Percentiles rank a stretch among this genome's conserved stretches.
Conservation (phyloP, 805 yeast genomes). For the Metschnikowia vanudenii region DNA sequence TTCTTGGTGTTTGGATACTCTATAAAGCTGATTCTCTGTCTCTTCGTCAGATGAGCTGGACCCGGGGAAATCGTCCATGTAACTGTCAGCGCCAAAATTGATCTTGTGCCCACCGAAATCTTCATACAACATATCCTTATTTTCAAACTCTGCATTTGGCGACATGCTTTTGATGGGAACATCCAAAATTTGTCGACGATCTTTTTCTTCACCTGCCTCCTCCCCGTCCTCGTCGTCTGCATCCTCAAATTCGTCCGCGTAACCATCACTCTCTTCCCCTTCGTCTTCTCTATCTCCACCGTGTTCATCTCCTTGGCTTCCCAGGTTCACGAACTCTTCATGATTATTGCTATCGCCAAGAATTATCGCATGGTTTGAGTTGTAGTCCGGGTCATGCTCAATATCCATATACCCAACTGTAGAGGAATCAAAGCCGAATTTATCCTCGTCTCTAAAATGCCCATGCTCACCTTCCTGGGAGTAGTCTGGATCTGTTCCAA, state of each 20-base stretch:
- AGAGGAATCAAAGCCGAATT: slow-evolving; percentile 31
- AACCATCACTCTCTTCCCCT: slow-evolving; percentile 7
- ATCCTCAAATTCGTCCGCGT: slow-evolving; percentile 18
- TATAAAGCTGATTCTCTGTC: slow-evolving; percentile 36
- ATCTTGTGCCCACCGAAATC: slow-evolving; percentile 25
- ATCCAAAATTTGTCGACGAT: slow-evolving; percentile 18
- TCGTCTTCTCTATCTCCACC: slow-evolving; percentile 9
- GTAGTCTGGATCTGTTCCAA: slow-evolving; percentile 43
- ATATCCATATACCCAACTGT: slow-evolving; percentile 40
- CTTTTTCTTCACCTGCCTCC: neutral
- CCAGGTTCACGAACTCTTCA: slow-evolving; percentile 28
- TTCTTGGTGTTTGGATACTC: slow-evolving; percentile 39
- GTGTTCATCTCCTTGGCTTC: neutral
- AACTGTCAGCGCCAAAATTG: slow-evolving; percentile 25
- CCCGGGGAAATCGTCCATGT: slow-evolving; percentile 41
- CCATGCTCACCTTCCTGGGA: slow-evolving; percentile 13
- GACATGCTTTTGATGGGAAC: slow-evolving; percentile 33
- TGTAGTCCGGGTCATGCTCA: slow-evolving; percentile 31
- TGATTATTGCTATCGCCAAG: slow-evolving; percentile 38
- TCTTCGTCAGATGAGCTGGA: slow-evolving; percentile 45
- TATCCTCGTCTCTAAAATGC: slow-evolving; percentile 9
- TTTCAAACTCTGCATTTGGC: slow-evolving; percentile 23
- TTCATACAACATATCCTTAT: slow-evolving; percentile 24
- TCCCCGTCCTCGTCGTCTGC: slow-evolving; percentile 21
- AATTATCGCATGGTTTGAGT: slow-evolving; percentile 26